Conservation (phyloP, 2,329 filamentous ascomycete species). For the Curvularia hawaiiensis region DNA sequence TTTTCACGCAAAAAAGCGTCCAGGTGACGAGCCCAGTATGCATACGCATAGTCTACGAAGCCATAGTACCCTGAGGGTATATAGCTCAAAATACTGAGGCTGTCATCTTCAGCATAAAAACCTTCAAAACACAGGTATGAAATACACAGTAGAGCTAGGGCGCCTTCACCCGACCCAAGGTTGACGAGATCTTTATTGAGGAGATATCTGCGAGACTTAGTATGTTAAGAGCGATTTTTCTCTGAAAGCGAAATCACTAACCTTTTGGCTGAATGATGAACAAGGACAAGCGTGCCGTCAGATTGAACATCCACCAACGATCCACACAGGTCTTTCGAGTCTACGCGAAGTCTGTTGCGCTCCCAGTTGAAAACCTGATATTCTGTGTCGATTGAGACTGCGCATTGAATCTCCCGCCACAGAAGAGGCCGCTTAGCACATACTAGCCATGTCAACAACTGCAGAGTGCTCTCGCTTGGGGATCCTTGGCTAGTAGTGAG, state of each 20-base stretch:
- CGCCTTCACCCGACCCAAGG: slow-evolving; percentile 1
- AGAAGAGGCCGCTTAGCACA: slow-evolving; percentile 35
- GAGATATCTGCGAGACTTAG: slow-evolving; percentile 5
- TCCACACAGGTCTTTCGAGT: slow-evolving; percentile 37
- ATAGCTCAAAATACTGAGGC: neutral
- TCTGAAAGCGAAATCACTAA: neutral
- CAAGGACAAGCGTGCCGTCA: slow-evolving; percentile 7
- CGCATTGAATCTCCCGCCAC: slow-evolving; percentile 37
- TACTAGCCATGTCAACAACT: slow-evolving; percentile 35
- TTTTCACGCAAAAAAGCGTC: slow-evolving; percentile 5
- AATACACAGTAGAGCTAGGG: slow-evolving; percentile 2
- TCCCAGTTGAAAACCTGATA: slow-evolving; percentile 28
- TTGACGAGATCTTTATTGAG: slow-evolving; percentile 3
- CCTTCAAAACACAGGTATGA: slow-evolving; percentile 8
- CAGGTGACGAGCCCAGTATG: slow-evolving; percentile 11
- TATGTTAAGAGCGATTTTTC: neutral
- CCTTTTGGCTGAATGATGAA: slow-evolving; percentile 11
- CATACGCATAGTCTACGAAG: slow-evolving; percentile 11
- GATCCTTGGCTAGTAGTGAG: slow-evolving; percentile 16
- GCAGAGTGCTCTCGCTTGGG: slow-evolving; percentile 17
- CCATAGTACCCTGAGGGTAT: slow-evolving; percentile 9
- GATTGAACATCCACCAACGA: slow-evolving; percentile 12
- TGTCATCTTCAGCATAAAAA: neutral
- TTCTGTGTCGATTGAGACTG: slow-evolving; percentile 29
- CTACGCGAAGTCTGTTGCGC: slow-evolving; percentile 19